phyloP scores from a whole-genome alignment of 2,329 filamentous ascomycete genomes.

The Fusarium oligoseptatum region DNA sequence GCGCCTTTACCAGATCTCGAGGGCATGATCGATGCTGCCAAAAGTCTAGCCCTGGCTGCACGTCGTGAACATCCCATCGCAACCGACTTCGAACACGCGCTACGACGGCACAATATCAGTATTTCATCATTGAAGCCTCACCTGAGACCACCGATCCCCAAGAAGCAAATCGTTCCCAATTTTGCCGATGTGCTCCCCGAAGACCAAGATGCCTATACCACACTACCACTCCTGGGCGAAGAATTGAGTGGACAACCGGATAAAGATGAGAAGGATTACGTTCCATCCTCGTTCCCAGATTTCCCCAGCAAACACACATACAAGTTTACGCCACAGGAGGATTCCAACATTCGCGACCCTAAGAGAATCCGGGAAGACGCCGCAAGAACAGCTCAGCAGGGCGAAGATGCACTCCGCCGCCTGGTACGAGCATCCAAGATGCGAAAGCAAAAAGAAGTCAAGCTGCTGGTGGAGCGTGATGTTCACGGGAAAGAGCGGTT shows the following conservation, averaged over 20 bases:
- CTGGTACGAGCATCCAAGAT: slow-evolving; percentile 73
- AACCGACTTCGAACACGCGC: slow-evolving; percentile 67
- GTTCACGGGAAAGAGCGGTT: slow-evolving; percentile 67
- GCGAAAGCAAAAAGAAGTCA: slow-evolving; percentile 74
- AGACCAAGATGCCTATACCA: slow-evolving; percentile 57
- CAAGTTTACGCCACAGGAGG: slow-evolving; percentile 68
- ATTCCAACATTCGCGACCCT: slow-evolving; percentile 62
- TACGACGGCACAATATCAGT: slow-evolving; percentile 66
- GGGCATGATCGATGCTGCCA: slow-evolving; percentile 63
- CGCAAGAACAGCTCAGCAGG: slow-evolving; percentile 70
- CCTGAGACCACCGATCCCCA: slow-evolving; percentile 65
- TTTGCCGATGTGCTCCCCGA: slow-evolving; percentile 55
- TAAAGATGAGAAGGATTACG: slow-evolving; percentile 67
- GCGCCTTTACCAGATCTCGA: slow-evolving; percentile 58
- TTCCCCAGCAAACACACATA: slow-evolving; percentile 77
- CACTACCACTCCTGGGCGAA: slow-evolving; percentile 61
- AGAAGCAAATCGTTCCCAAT: slow-evolving; percentile 53
- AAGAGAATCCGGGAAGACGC: slow-evolving; percentile 72
- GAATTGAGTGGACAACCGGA: slow-evolving; percentile 71
- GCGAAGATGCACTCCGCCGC: slow-evolving; percentile 71
- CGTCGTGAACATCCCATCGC: slow-evolving; percentile 68
- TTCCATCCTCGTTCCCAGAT: slow-evolving; percentile 69
- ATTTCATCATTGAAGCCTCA: slow-evolving; percentile 68
- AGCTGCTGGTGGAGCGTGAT: slow-evolving; percentile 67
- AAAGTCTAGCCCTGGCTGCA: slow-evolving; percentile 60